These are phyloP conservation scores for Phaeolepiota aurea DNA, from an alignment of 768 basidiomycete species.

Conservation along the genomic window DNA sequence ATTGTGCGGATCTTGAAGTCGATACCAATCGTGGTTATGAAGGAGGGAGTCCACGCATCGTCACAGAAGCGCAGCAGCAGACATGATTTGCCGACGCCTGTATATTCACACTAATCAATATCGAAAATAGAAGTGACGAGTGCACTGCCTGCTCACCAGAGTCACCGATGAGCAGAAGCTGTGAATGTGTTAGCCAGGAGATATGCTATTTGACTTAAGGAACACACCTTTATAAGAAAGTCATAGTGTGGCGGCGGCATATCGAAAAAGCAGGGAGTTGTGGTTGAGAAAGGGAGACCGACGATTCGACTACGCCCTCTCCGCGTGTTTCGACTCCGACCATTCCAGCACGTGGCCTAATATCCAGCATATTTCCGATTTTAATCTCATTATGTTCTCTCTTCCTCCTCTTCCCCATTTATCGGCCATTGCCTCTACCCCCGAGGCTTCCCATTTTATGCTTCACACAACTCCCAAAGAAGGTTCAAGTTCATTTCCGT, in stretches of 20 bases:
- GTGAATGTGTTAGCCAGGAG: slow-evolving; percentile 11
- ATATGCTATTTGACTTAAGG: slow-evolving; percentile 2
- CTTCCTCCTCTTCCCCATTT: too few species aligned
- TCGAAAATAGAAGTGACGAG: slow-evolving; percentile 5
- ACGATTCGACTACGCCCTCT: too few species aligned
- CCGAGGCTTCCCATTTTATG: too few species aligned
- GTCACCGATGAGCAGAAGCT: slow-evolving; percentile 95
- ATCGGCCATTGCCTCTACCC: too few species aligned
- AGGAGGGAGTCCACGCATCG: slow-evolving; percentile 98
- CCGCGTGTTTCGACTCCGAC: too few species aligned
- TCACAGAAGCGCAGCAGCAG: slow-evolving; percentile 96
- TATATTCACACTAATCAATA: slow-evolving; percentile 4
- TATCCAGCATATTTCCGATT: too few species aligned
- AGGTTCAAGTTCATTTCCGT: too few species aligned
- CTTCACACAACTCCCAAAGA: too few species aligned
- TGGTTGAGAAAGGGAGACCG: too few species aligned
- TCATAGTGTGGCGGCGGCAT: slow-evolving; percentile 96
- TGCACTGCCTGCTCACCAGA: slow-evolving; percentile 52
- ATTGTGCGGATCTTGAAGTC: slow-evolving; percentile 99
- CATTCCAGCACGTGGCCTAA: too few species aligned
- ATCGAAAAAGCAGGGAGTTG: too few species aligned
- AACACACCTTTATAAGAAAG: slow-evolving; percentile 84
- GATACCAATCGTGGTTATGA: slow-evolving; percentile 99
- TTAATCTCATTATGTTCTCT: too few species aligned
- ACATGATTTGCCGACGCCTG: slow-evolving; percentile 95